phyloP scores from a whole-genome alignment of 768 basidiomycete species.

The Leccinum fibrillosum region DNA sequence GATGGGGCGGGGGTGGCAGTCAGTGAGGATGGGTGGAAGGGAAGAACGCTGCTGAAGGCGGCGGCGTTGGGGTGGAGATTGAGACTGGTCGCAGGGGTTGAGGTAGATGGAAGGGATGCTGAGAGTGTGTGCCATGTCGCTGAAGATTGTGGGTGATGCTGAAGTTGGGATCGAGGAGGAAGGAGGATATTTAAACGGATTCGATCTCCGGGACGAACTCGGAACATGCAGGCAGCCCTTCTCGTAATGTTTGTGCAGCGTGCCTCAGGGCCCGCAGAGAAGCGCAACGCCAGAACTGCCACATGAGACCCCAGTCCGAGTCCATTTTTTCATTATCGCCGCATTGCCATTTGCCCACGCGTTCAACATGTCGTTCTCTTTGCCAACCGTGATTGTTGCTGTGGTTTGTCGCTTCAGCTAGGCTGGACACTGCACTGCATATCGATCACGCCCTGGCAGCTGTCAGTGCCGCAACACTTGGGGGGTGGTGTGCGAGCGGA shows the following conservation, averaged over 20 bases:
- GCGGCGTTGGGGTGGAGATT: background rate
- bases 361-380: constrained; percentile 7
- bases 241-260: constrained; percentile 3
- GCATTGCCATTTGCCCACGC: constrained; percentile 10
- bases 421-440: background rate
- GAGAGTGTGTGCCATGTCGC: background rate
- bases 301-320: constrained; percentile 3
- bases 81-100: background rate
- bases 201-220: constrained; percentile 1
- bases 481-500: constrained; percentile 12
- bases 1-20: constrained; percentile 50
- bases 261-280: constrained; percentile 9
- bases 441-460: constrained; percentile 16
- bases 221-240: constrained; percentile 1
- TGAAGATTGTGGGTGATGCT: constrained; percentile 6
- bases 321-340: constrained; percentile 16
- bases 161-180: background rate
- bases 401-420: constrained; percentile 1
- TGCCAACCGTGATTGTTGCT: background rate
- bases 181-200: constrained; percentile 14
- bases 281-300: constrained; percentile 5
- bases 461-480: background rate
- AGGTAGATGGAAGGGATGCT: constrained; percentile 12
- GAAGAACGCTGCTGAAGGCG: constrained; percentile 19
- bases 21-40: constrained; percentile 11